Evolutionary conservation across 208 protist genomes (phyloP).

Genomic region (Kentomonas sorsogonicus): DNA sequence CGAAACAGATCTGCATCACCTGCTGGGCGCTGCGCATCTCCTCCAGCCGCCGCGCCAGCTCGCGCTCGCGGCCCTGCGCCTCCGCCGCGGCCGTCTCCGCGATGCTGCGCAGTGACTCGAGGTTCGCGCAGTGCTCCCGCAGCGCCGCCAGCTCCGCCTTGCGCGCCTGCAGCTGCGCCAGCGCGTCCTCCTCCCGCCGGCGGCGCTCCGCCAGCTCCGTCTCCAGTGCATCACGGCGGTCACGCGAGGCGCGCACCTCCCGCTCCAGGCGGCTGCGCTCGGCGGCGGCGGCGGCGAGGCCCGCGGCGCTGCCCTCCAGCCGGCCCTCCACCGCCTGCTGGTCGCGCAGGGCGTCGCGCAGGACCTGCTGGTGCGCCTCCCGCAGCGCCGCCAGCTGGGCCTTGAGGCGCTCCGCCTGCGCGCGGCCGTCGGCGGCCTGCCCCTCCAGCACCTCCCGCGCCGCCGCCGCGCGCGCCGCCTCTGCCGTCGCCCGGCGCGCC

Average conservation of each 20-base stretch:
- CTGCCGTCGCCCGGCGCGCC: slow-evolving; percentile 8
- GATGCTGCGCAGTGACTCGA: slow-evolving; percentile 81
- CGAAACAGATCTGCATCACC: slow-evolving; percentile 86
- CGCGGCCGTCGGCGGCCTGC: slow-evolving; percentile 27
- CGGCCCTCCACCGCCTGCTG: slow-evolving; percentile 25
- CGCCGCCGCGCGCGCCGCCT: slow-evolving; percentile 17
- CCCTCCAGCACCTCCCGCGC: slow-evolving; percentile 20
- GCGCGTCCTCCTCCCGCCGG: slow-evolving; percentile 39
- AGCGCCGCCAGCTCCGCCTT: slow-evolving; percentile 60
- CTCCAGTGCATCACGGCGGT: slow-evolving; percentile 26
- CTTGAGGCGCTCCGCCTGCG: slow-evolving; percentile 25
- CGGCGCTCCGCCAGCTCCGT: slow-evolving; percentile 44
- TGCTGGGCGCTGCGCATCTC: slow-evolving; percentile 75
- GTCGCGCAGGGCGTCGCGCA: slow-evolving; percentile 21
- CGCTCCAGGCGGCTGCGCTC: slow-evolving; percentile 40
- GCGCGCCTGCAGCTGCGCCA: slow-evolving; percentile 48
- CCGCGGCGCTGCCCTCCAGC: slow-evolving; percentile 25
- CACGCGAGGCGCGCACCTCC: slow-evolving; percentile 26
- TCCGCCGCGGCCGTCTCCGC: slow-evolving; percentile 56
- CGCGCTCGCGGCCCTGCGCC: slow-evolving; percentile 58
- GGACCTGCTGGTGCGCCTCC: slow-evolving; percentile 22
- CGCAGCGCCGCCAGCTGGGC: slow-evolving; percentile 30
- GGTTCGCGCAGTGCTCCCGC: slow-evolving; percentile 74
- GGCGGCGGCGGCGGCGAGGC: slow-evolving; percentile 20
- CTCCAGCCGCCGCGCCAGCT: slow-evolving; percentile 71